These are phyloP conservation scores for Diaporthe helianthi DNA, from an alignment of 2,329 filamentous ascomycete genomes.

Conservation along the genomic window DNA sequence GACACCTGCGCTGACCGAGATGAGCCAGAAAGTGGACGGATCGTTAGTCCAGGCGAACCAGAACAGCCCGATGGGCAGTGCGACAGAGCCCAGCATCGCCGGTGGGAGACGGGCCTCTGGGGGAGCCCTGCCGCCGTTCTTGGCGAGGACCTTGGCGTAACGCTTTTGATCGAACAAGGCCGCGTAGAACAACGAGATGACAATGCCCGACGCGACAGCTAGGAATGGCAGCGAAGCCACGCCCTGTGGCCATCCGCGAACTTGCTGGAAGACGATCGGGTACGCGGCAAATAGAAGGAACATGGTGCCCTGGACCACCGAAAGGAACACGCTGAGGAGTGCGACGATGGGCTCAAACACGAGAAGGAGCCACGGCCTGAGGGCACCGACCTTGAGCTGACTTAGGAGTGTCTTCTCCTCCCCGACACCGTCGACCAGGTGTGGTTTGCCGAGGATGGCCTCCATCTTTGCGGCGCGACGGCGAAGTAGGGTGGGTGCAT, in stretches of 20 bases:
- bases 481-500: slow-evolving; percentile 64
- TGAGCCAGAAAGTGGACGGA: slow-evolving; percentile 39
- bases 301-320: slow-evolving; percentile 47
- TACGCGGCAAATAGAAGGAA: slow-evolving; percentile 53
- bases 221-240: slow-evolving; percentile 62
- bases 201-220: slow-evolving; percentile 62
- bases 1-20: slow-evolving; percentile 43
- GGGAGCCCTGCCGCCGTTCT: slow-evolving; percentile 59
- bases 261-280: slow-evolving; percentile 59
- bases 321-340: slow-evolving; percentile 61
- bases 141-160: slow-evolving; percentile 55
- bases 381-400: slow-evolving; percentile 58
- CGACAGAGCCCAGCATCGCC: slow-evolving; percentile 61
- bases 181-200: slow-evolving; percentile 56
- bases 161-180: slow-evolving; percentile 47
- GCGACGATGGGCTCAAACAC: slow-evolving; percentile 65
- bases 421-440: slow-evolving; percentile 33
- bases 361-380: slow-evolving; percentile 46
- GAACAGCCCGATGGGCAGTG: slow-evolving; percentile 61
- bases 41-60: slow-evolving; percentile 65
- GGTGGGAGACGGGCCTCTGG: slow-evolving; percentile 64
- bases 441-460: slow-evolving; percentile 48
- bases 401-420: slow-evolving; percentile 49
- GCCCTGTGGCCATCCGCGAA: slow-evolving; percentile 55
- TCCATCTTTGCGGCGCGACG: slow-evolving; percentile 59